These are phyloP conservation scores for Macrocybe gigantea DNA, from an alignment of 768 basidiomycete genomes.

Conservation along the genomic window DNA sequence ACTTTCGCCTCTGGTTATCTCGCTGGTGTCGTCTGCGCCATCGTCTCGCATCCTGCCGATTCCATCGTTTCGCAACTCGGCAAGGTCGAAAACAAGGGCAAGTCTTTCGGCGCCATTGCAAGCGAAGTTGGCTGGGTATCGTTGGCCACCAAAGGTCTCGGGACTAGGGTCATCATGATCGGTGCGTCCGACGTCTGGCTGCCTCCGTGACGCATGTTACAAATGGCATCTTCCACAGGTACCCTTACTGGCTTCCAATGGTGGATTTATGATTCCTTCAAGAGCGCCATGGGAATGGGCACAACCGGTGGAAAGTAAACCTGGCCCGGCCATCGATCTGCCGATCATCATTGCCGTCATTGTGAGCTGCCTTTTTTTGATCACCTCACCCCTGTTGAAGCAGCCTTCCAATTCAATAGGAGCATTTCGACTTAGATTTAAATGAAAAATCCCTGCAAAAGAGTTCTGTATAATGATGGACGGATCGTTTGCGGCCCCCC, in stretches of 20 bases:
- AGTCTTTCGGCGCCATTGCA: slow-evolving; percentile 64
- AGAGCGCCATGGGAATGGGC: slow-evolving; percentile 76
- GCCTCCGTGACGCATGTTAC: background rate
- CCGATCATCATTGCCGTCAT: too few relatives aligned
- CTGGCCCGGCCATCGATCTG: background rate
- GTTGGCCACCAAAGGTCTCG: slow-evolving; percentile 81
- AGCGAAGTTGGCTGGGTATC: slow-evolving; percentile 59
- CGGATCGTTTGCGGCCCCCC: too few relatives aligned
- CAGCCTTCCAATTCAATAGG: too few relatives aligned
- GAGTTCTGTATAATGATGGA: too few relatives aligned
- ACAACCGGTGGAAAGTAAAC: slow-evolving; percentile 84
- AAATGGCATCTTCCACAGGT: slow-evolving; percentile 14
- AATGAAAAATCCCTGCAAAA: too few relatives aligned
- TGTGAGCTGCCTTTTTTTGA: too few relatives aligned
- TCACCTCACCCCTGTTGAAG: too few relatives aligned
- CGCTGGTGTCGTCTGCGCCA: slow-evolving; percentile 92
- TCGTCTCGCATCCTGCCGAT: slow-evolving; percentile 96
- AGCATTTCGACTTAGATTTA: too few relatives aligned
- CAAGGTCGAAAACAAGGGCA: slow-evolving; percentile 83
- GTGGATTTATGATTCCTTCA: slow-evolving; percentile 93
- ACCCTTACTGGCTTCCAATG: slow-evolving; percentile 76
- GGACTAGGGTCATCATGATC: slow-evolving; percentile 84
- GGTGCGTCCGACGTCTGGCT: slow-evolving; percentile 34
- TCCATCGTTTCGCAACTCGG: slow-evolving; percentile 91
- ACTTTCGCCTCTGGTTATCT: slow-evolving; percentile 91